These are phyloP conservation scores for Blastocystis hominis DNA, from an alignment of 352 stramenopile species.

Conservation along the genomic window DNA sequence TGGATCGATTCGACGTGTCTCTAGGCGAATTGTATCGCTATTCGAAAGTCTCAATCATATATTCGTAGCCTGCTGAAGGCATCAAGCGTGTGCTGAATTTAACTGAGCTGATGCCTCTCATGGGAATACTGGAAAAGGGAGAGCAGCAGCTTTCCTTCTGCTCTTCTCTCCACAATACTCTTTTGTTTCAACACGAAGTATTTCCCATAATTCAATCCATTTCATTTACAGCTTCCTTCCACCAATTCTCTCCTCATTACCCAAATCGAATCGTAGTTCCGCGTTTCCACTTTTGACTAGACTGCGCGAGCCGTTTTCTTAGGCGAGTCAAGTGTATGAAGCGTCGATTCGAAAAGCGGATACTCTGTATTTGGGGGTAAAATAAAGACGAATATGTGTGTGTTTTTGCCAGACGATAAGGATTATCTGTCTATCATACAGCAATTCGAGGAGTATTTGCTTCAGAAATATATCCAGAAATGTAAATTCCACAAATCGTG, in stretches of 20 bases:
- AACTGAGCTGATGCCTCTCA: slow-evolving; percentile 42
- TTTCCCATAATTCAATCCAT: neutral
- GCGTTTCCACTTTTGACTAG: neutral
- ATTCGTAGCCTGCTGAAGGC: neutral
- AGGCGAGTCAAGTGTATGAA: neutral
- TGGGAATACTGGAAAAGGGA: slow-evolving; percentile 26
- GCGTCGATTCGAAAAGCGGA: slow-evolving; percentile 15
- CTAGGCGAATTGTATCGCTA: neutral
- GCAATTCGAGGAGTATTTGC: slow-evolving; percentile 16
- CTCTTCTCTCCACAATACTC: slow-evolving; percentile 35
- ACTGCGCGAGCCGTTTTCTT: neutral
- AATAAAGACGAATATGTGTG: neutral
- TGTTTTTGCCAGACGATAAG: slow-evolving; percentile 3
- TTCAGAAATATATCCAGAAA: slow-evolving; percentile 37
- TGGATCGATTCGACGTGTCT: slow-evolving; percentile 21
- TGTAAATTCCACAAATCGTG: neutral
- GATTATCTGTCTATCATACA: neutral
- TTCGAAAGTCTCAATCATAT: neutral
- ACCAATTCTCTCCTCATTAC: slow-evolving; percentile 20
- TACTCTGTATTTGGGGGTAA: slow-evolving; percentile 26
- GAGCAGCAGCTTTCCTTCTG: slow-evolving; percentile 26
- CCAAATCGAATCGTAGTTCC: slow-evolving; percentile 6
- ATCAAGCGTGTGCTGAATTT: neutral
- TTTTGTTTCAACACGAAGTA: slow-evolving; percentile 18
- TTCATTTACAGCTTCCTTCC: neutral